Conservation (phyloP, 164 flowering plant genomes). For the Euptelea pleiosperma region DNA sequence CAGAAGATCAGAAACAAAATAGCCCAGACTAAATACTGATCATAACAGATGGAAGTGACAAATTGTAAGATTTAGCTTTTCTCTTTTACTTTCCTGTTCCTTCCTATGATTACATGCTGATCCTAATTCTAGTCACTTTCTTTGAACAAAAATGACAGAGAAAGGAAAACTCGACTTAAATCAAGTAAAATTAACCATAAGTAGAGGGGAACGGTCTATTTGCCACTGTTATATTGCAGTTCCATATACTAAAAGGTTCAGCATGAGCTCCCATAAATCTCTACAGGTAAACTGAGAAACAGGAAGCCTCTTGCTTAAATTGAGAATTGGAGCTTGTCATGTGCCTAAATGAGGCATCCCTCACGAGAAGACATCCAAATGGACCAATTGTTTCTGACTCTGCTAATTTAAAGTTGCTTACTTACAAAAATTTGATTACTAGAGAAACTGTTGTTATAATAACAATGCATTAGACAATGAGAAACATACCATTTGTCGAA, state of each 20-base stretch:
- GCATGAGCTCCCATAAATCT: not conserved
- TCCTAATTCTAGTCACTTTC: too few species aligned
- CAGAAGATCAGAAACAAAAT: not conserved
- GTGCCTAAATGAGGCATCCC: not conserved
- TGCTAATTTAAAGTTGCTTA: not conserved
- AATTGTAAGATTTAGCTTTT: too few species aligned
- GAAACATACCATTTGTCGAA: conserved; percentile 73
- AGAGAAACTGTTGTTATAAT: not conserved
- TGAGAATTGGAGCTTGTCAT: not conserved
- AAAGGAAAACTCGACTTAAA: too few species aligned
- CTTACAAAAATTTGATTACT: conserved; percentile 4
- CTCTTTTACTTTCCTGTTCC: too few species aligned
- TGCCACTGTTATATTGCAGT: too few species aligned
- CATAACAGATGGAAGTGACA: too few species aligned
- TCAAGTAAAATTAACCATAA: too few species aligned
- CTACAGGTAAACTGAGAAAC: not conserved
- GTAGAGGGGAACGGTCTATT: too few species aligned
- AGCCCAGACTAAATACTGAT: not conserved
- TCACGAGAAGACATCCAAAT: not conserved
- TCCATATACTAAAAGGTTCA: not conserved
- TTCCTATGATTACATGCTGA: too few species aligned
- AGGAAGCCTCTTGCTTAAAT: not conserved
- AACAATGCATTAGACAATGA: not conserved
- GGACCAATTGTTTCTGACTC: not conserved
- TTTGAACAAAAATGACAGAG: too few species aligned